Percentiles rank a stretch among this genome's conserved stretches.
Evolutionary conservation across 345 rosid species (phyloP).

Genomic region (Nephelium lappaceum): DNA sequence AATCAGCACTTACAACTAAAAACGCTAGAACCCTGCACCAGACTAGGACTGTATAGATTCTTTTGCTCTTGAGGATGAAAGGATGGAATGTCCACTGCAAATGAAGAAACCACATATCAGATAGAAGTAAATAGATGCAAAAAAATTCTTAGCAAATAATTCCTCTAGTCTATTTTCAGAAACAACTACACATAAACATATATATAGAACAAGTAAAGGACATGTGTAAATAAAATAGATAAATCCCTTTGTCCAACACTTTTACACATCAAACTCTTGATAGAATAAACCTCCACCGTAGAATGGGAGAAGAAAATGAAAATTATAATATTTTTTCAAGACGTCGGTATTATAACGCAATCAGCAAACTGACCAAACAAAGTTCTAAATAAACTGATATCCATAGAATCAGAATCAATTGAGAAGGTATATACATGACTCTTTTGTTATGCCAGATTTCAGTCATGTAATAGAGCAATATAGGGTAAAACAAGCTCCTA

Average conservation of each 20-base stretch:
- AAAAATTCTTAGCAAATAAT: neutral
- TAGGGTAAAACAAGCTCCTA: neutral
- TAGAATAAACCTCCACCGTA: no score
- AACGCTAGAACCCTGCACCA: constrained; percentile 99
- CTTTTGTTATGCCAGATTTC: neutral
- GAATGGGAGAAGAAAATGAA: no score
- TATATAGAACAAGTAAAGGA: neutral
- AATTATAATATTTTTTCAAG: neutral
- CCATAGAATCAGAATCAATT: neutral
- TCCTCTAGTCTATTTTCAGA: neutral
- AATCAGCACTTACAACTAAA: constrained; percentile 75
- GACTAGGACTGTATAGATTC: constrained; percentile 88
- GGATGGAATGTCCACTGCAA: constrained; percentile 99
- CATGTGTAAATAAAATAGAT: neutral
- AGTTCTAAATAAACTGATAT: no score
- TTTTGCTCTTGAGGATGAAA: constrained; percentile 89
- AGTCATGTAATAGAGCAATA: neutral
- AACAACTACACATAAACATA: neutral
- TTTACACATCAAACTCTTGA: no score
- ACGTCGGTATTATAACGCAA: no score
- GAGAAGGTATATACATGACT: neutral
- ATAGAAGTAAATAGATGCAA: neutral
- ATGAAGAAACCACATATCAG: constrained; percentile 13
- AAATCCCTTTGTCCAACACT: neutral
- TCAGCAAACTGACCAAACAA: no score